A percentile compares a stretch with the other conserved stretches of the same genome.
Evolutionary conservation across 768 basidiomycete genomes (phyloP).

Genomic region (Clathrus columnatus): DNA sequence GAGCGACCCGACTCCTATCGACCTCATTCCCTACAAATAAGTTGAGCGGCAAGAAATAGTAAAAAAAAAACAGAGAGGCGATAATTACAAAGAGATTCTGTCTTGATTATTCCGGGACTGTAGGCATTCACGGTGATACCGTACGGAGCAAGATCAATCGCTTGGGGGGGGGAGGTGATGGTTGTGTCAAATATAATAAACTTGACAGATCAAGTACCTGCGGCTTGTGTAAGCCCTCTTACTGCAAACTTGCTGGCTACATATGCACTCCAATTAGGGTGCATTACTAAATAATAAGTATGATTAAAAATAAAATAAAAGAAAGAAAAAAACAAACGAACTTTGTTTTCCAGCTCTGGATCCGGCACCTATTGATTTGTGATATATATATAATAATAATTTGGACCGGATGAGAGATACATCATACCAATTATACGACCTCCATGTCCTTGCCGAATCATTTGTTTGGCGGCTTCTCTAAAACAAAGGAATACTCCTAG

Average conservation of each 20-base stretch:
- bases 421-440: constrained; percentile 34
- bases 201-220: constrained; percentile 20
- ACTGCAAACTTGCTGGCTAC: constrained; percentile 33
- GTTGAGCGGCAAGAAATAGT: neutral
- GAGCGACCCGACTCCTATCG: neutral
- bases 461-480: constrained; percentile 35
- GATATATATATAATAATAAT: too few relatives aligned
- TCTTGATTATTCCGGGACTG: constrained; percentile 12
- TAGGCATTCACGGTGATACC: constrained; percentile 16
- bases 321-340: neutral
- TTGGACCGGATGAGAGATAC: too few relatives aligned
- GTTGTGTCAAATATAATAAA: neutral
- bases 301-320: too few relatives aligned
- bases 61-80: neutral
- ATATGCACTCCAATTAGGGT: constrained; percentile 22
- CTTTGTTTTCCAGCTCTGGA: neutral
- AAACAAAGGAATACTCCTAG: constrained; percentile 33
- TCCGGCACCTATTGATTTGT: neutral
- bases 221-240: constrained; percentile 32
- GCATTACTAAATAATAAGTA: neutral
- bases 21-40: neutral
- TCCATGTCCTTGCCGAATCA: constrained; percentile 35
- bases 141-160: constrained; percentile 7
- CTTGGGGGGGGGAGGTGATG: neutral
- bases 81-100: constrained; percentile 5